Conservation (phyloP, 352 stramenopile genomes). For the Phytophthora tentaculata region DNA sequence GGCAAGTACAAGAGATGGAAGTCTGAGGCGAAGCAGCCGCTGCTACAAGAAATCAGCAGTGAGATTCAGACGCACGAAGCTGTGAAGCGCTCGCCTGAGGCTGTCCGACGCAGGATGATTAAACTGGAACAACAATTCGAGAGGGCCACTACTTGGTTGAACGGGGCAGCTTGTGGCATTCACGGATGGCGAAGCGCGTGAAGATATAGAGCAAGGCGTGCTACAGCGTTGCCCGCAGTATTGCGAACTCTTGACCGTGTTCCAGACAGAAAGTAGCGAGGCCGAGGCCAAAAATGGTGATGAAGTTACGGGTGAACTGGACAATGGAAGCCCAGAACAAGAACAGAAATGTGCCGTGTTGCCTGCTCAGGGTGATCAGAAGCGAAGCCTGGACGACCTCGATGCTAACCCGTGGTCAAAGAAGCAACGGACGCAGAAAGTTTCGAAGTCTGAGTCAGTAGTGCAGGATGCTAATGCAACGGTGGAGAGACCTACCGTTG, state of each 20-base stretch:
- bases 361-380: not conserved
- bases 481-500: not conserved
- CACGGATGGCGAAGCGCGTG: not conserved
- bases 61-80: constrained; percentile 7
- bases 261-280: constrained; percentile 3
- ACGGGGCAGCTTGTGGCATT: constrained; percentile 3
- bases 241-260: constrained; percentile 10
- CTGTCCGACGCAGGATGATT: constrained; percentile 6
- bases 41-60: constrained; percentile 8
- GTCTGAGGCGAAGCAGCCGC: not conserved
- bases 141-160: constrained; percentile 5
- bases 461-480: not conserved
- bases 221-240: constrained; percentile 10
- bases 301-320: not conserved
- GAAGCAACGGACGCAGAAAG: constrained; percentile 4
- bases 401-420: not conserved
- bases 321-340: not conserved
- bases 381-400: not conserved
- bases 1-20: constrained; percentile 19
- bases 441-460: not conserved
- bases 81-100: not conserved
- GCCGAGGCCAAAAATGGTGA: not conserved
- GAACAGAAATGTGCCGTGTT: not conserved
- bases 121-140: constrained; percentile 10
- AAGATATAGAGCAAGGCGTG: constrained; percentile 1